phyloP scores from a whole-genome alignment of 1,284 basidiomycete species.

The Jaminaea rosea region DNA sequence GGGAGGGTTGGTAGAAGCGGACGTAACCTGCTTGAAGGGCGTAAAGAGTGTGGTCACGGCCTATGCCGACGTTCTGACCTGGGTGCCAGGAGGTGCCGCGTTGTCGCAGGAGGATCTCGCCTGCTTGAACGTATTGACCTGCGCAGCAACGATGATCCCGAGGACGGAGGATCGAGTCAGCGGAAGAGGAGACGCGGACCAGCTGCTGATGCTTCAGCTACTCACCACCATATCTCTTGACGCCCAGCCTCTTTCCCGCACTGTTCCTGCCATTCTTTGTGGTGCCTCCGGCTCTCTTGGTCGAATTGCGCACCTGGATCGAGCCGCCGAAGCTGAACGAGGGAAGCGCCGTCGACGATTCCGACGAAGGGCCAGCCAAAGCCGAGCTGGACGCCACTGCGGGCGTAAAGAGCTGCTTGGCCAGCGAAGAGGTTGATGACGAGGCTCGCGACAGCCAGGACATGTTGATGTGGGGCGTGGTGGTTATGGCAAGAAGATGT shows the following conservation, averaged over 20 bases:
- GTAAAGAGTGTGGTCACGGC: constrained; percentile 45
- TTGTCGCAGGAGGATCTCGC: constrained; percentile 43
- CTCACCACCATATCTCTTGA: constrained; percentile 38
- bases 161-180: neutral
- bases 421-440: no score
- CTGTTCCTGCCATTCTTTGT: constrained; percentile 47
- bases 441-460: no score
- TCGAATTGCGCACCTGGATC: constrained; percentile 44
- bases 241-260: constrained; percentile 42
- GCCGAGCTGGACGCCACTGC: no score
- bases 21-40: constrained; percentile 41
- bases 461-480: no score
- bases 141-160: neutral
- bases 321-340: constrained; percentile 35
- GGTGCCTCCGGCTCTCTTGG: constrained; percentile 44
- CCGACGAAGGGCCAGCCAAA: no score
- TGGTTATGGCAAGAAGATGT: no score
- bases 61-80: constrained; percentile 40
- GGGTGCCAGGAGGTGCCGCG: constrained; percentile 45
- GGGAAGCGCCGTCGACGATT: no score
- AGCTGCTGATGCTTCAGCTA: neutral
- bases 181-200: neutral
- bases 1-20: constrained; percentile 36
- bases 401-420: no score
- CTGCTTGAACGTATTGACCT: constrained; percentile 36